Base-by-base conservation (phyloP, 768 basidiomycete genomes). In the Phaffia tasmanica region DNA sequence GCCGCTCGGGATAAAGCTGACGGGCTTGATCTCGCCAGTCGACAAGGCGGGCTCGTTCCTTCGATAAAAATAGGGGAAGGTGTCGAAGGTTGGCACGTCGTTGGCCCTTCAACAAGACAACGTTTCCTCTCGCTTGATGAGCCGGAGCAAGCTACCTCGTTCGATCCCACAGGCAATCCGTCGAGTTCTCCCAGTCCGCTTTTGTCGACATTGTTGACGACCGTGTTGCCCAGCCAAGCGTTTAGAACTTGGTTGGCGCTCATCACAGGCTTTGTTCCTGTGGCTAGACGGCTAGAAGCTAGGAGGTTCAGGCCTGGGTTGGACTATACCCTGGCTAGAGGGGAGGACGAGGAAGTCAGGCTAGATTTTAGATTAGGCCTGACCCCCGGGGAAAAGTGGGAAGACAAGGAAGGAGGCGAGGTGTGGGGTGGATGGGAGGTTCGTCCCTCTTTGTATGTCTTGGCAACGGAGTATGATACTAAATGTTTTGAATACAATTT, bases 351-450 rank as follows among this genome's bases (percentile, higher is more conserved):
- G 51, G 89, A 91, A 74, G 84, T 86, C 62, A 79, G 88, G 69
- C 76, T 97, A 71, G 94, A 98, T 75, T 84, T 88, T 27, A 85
- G 88, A 64, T 81, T 98, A 18, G 89, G 88, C 2, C 76, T 94
- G 70, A 97, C 91, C 18, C 91, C 91, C 32, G 78, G 79, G 8
- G 74, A 73, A 55, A 68, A 66, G 63, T 68, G 76, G 75, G 74
- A 70, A 19, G 72, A 77, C 49, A 71, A 72, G 30, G 77, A 73
- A 71, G 74, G 69, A 69, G 76, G 73, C 65, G 74, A 78, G 53
- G 84, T 84, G 70, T 89, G 85, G 83, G 94, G 94, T 57, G 94
- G 89, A 21, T 97, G 93, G 92, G 92, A 97, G 82, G 89, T 88
- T 67, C 57, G 81, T 74, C 56, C 65, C 60, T 60, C 14, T 57